These are phyloP conservation scores for Heterobasidion parviporum DNA, from an alignment of 1,284 basidiomycete genomes.

Conservation along the genomic window DNA sequence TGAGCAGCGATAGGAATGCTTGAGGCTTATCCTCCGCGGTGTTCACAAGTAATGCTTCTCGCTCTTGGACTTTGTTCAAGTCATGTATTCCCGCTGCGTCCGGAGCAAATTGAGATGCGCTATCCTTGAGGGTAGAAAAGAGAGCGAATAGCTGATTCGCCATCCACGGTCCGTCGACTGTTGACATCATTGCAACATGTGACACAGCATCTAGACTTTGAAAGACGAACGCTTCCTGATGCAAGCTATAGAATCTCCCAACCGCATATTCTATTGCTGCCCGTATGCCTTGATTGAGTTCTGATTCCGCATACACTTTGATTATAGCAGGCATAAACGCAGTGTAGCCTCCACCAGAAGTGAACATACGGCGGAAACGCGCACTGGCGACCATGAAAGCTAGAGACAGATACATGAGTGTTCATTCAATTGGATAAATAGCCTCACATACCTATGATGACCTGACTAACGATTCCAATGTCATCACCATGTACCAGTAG, in stretches of 20 bases:
- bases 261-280: conserved; percentile 66
- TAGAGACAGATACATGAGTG: conserved; percentile 15
- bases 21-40: conserved; percentile 63
- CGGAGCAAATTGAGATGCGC: conserved; percentile 27
- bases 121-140: conserved; percentile 44
- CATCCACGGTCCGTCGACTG: conserved; percentile 40
- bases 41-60: conserved; percentile 61
- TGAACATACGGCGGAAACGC: neutral
- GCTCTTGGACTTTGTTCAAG: conserved; percentile 59
- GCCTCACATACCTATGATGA: conserved; percentile 54
- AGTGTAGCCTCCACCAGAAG: neutral
- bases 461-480: conserved; percentile 63
- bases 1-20: conserved; percentile 50
- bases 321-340: conserved; percentile 26
- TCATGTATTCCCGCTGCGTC: conserved; percentile 65
- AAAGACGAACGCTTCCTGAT: conserved; percentile 70
- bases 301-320: conserved; percentile 58
- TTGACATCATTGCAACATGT: conserved; percentile 42
- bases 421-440: conserved; percentile 4
- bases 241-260: conserved; percentile 68
- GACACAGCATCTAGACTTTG: conserved; percentile 62
- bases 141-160: conserved; percentile 45
- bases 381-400: conserved; percentile 66
- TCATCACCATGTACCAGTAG: conserved; percentile 61
- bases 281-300: conserved; percentile 45